Evolutionary conservation across 1,284 basidiomycete species (phyloP).

Genomic region (Violaceomyces palustris): DNA sequence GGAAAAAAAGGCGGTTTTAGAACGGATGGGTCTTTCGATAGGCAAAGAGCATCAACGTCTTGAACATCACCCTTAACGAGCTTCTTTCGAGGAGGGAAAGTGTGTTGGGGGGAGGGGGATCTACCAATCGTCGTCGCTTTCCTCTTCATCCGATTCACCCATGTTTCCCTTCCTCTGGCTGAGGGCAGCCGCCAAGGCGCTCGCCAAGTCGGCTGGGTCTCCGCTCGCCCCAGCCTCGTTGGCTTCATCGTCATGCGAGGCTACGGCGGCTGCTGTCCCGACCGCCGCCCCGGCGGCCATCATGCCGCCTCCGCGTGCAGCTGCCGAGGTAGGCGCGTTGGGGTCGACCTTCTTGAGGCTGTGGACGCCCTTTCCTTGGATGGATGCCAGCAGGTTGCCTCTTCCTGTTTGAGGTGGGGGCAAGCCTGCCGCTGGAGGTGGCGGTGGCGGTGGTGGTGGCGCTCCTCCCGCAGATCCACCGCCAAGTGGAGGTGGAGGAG

Average conservation of each 20-base stretch:
- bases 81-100: no score
- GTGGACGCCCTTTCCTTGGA: constrained; percentile 67
- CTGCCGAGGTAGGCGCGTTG: constrained; percentile 9
- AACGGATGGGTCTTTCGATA: no score
- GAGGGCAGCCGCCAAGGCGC: constrained; percentile 65
- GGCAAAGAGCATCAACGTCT: no score
- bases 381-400: constrained; percentile 63
- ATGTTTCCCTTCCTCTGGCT: constrained; percentile 79
- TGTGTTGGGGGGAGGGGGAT: no score
- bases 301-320: constrained; percentile 5
- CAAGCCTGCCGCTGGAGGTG: constrained; percentile 21
- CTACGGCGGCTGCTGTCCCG: constrained; percentile 11
- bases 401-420: constrained; percentile 52
- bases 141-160: constrained; percentile 82
- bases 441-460: constrained; percentile 38
- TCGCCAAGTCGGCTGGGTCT: constrained; percentile 61
- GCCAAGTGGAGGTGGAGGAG: constrained; percentile 33
- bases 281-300: constrained; percentile 19
- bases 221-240: constrained; percentile 20
- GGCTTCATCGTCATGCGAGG: constrained; percentile 2
- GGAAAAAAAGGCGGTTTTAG: no score
- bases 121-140: constrained; percentile 57
- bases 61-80: no score
- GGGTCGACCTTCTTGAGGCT: constrained; percentile 65
- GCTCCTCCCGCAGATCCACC: constrained; percentile 12